These are phyloP conservation scores for Tagetes erecta DNA, from an alignment of 129 eudicot species.

Conservation along the genomic window DNA sequence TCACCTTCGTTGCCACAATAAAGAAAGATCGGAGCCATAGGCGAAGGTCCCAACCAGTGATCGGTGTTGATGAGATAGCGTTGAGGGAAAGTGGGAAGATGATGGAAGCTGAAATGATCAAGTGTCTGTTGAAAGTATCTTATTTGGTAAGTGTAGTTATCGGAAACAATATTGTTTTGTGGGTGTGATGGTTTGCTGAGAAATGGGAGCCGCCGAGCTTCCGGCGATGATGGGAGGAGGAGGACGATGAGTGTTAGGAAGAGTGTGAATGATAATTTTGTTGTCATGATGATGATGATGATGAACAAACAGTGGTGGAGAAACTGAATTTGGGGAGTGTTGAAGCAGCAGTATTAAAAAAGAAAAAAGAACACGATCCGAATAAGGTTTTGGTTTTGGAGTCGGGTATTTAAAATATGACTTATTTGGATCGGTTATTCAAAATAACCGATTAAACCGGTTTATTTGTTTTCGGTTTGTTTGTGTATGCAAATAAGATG, in stretches of 20 bases:
- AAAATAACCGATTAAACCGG: no score
- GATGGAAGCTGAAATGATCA: constrained; percentile 75
- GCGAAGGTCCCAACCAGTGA: constrained; percentile 65
- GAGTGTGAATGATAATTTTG: constrained; percentile 12
- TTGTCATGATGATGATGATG: constrained; percentile 26
- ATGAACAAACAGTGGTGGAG: background rate
- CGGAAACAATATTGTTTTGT: constrained; percentile 2
- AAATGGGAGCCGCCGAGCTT: constrained; percentile 39
- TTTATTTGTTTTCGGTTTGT: no score
- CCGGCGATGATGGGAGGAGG: constrained; percentile 16
- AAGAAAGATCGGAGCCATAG: constrained; percentile 66
- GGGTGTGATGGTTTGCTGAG: constrained; percentile 43
- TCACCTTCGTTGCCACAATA: constrained; percentile 97
- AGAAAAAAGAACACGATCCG: no score
- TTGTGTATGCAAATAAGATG: no score
- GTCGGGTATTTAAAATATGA: no score
- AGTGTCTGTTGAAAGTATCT: constrained; percentile 57
- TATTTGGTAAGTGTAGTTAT: constrained; percentile 57
- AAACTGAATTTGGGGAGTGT: background rate
- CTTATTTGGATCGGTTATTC: no score
- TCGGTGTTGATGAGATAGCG: constrained; percentile 71
- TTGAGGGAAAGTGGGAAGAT: constrained; percentile 65
- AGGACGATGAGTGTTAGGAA: constrained; percentile 19
- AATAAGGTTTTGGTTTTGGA: no score
- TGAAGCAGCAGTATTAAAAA: no score